Percentiles rank a stretch among this genome's conserved stretches.
phyloP scores from a whole-genome alignment of 2,329 filamentous ascomycete species.

The Orbilia ellipsospora region DNA sequence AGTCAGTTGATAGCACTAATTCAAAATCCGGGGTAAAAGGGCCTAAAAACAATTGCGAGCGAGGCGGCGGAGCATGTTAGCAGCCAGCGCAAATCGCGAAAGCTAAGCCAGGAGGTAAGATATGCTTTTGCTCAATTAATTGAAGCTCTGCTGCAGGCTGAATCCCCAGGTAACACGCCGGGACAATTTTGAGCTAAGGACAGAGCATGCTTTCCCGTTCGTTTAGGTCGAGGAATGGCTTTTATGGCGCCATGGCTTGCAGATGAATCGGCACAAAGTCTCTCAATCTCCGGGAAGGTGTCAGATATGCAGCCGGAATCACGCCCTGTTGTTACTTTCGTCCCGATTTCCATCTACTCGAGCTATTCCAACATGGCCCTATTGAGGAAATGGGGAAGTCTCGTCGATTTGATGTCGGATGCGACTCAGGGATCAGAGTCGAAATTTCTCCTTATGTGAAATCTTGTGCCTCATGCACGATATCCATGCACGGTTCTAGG shows the following conservation, averaged over 20 bases:
- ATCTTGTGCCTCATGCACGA: slow-evolving; percentile 41
- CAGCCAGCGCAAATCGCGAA: neutral
- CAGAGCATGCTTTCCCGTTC: slow-evolving; percentile 11
- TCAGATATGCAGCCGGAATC: slow-evolving; percentile 30
- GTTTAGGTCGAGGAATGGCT: slow-evolving; percentile 23
- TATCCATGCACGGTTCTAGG: slow-evolving; percentile 44
- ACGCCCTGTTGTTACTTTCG: slow-evolving; percentile 23
- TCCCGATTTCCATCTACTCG: slow-evolving; percentile 39
- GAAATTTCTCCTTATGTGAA: slow-evolving; percentile 29
- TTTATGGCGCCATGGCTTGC: slow-evolving; percentile 39
- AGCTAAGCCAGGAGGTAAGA: neutral
- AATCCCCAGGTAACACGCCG: slow-evolving; percentile 8
- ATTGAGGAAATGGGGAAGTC: slow-evolving; percentile 9
- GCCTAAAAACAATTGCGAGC: slow-evolving; percentile 9
- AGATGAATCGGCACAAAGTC: slow-evolving; percentile 44
- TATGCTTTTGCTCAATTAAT: slow-evolving; percentile 10
- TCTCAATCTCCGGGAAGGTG: slow-evolving; percentile 46
- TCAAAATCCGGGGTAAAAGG: slow-evolving; percentile 51
- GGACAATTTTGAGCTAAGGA: neutral
- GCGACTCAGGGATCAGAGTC: slow-evolving; percentile 20
- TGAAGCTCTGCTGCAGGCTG: slow-evolving; percentile 24
- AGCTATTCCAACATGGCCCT: slow-evolving; percentile 30
- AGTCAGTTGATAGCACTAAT: slow-evolving; percentile 37
- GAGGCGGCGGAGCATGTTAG: neutral
- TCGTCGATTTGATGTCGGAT: neutral